Conservation (phyloP, 345 rosid species). For the Ceriops decandra region DNA sequence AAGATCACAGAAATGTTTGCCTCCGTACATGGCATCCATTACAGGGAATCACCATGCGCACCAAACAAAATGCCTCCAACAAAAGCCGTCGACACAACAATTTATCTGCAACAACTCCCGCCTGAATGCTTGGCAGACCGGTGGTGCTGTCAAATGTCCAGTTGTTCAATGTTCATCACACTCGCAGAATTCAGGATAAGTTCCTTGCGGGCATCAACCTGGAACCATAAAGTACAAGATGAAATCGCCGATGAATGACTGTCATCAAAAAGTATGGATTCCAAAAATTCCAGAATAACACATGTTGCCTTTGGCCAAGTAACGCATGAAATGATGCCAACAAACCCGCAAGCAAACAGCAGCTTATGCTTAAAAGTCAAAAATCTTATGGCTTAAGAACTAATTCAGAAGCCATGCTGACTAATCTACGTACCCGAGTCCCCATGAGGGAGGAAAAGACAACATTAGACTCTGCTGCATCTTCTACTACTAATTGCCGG, state of each 20-base stretch:
- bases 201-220: constrained; percentile 88
- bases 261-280: background rate
- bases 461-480: constrained; percentile 67
- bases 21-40: too few species aligned
- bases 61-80: too few species aligned
- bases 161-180: constrained; percentile 48
- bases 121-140: background rate
- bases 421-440: constrained; percentile 53
- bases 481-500: constrained; percentile 77
- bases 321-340: background rate
- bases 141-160: constrained; percentile 52
- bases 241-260: background rate
- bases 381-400: background rate
- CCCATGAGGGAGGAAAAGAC: constrained; percentile 96
- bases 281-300: background rate
- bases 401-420: background rate
- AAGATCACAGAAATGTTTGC: too few species aligned
- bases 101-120: too few species aligned
- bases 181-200: constrained; percentile 66
- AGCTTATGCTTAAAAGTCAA: background rate
- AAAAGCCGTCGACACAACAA: too few species aligned
- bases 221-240: background rate
- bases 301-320: background rate
- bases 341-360: background rate
- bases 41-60: too few species aligned